Percentiles rank a stretch among this genome's conserved stretches.
These are phyloP conservation scores for Lipomyces lipofer DNA, from an alignment of 805 yeast species.

Conservation along the genomic window DNA sequence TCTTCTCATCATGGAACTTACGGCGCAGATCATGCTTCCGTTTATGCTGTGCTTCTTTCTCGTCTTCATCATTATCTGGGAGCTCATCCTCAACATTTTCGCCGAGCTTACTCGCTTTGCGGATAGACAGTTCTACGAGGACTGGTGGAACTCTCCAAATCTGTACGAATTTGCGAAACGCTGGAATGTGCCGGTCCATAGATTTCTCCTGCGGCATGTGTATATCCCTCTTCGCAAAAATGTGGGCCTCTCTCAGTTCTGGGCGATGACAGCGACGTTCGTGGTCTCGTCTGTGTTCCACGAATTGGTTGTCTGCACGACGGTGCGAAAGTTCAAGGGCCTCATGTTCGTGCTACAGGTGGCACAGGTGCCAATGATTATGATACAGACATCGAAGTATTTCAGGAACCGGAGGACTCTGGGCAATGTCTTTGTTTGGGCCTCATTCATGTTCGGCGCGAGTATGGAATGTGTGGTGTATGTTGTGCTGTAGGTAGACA, in stretches of 20 bases:
- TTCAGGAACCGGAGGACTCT: slow-evolving; percentile 4
- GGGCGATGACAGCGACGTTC: slow-evolving; percentile 8
- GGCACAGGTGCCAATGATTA: slow-evolving; percentile 8
- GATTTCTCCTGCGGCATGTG: slow-evolving; percentile 14
- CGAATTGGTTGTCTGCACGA: slow-evolving; percentile 9
- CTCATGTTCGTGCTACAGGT: slow-evolving; percentile 4
- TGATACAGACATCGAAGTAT: not conserved
- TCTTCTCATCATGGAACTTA: not conserved
- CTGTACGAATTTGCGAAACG: slow-evolving; percentile 9
- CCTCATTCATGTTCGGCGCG: slow-evolving; percentile 3
- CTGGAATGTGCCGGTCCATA: slow-evolving; percentile 18
- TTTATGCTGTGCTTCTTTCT: not conserved
- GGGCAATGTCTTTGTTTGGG: slow-evolving; percentile 14
- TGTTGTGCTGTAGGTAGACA: no score
- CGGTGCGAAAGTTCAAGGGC: slow-evolving; percentile 4
- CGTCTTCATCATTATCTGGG: slow-evolving; percentile 13
- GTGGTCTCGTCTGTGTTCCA: slow-evolving; percentile 10
- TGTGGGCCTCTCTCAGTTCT: not conserved
- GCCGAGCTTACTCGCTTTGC: slow-evolving; percentile 16
- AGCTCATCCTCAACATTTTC: slow-evolving; percentile 7
- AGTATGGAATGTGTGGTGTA: slow-evolving; percentile 1
- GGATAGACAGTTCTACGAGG: slow-evolving; percentile 13
- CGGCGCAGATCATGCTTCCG: slow-evolving; percentile 4
- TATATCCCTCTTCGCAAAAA: slow-evolving; percentile 1
- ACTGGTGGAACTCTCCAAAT: slow-evolving; percentile 13